phyloP scores from a whole-genome alignment of 139 green algal genomes.

The Mychonastes homosphaera region DNA sequence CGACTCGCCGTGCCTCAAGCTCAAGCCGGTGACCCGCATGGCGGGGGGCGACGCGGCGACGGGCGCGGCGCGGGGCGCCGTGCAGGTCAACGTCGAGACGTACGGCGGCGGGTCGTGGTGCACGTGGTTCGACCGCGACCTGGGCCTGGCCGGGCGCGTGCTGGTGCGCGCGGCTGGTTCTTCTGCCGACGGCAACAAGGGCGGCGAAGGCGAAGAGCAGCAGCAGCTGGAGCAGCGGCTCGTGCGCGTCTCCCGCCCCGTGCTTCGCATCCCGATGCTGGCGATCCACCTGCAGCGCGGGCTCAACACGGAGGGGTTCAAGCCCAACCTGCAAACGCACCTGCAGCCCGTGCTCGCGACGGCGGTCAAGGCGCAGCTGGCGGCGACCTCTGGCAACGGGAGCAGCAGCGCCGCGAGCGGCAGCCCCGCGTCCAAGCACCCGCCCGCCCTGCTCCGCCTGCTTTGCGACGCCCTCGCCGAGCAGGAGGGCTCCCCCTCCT shows the following conservation, averaged over 20 bases:
- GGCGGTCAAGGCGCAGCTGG: slow-evolving; percentile 24
- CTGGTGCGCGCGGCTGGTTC: slow-evolving; percentile 36
- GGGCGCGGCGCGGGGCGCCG: background rate
- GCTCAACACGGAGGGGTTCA: slow-evolving; percentile 67
- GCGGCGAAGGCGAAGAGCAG: background rate
- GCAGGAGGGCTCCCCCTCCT: slow-evolving; percentile 57
- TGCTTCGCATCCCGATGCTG: slow-evolving; percentile 87
- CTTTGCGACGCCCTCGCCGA: no score
- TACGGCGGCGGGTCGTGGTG: slow-evolving; percentile 95
- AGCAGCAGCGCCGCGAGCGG: background rate
- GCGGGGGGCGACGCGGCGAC: background rate
- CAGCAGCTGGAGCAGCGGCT: slow-evolving; percentile 24
- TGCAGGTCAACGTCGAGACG: slow-evolving; percentile 67
- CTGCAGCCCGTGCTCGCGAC: slow-evolving; percentile 75
- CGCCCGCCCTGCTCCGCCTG: slow-evolving; percentile 60
- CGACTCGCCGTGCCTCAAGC: slow-evolving; percentile 78
- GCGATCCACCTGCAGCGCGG: slow-evolving; percentile 39
- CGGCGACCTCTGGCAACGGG: background rate
- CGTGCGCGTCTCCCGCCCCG: slow-evolving; percentile 53
- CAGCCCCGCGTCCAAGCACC: slow-evolving; percentile 39
- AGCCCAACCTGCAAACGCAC: slow-evolving; percentile 83
- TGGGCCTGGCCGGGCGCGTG: slow-evolving; percentile 70
- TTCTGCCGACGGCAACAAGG: no score
- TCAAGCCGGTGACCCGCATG: slow-evolving; percentile 11
- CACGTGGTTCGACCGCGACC: slow-evolving; percentile 97